These are phyloP conservation scores for Dioscorea cayenensis DNA, from an alignment of 116 monocot species.

Conservation along the genomic window DNA sequence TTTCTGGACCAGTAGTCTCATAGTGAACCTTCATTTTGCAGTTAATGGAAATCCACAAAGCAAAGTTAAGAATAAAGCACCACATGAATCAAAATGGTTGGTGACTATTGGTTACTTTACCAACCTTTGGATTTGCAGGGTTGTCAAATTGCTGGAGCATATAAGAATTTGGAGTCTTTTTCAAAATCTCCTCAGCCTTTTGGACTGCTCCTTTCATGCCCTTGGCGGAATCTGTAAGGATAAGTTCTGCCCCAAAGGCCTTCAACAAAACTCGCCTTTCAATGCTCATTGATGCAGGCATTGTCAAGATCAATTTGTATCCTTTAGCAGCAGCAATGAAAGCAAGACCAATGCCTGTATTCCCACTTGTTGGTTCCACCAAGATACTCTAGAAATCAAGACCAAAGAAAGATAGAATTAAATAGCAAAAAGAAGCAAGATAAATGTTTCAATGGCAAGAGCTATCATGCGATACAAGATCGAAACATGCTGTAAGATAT, in stretches of 20 bases:
- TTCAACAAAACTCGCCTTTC: slow-evolving; percentile 72
- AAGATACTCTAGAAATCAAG: slow-evolving; percentile 39
- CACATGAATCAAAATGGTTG: too few species aligned
- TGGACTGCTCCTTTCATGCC: slow-evolving; percentile 81
- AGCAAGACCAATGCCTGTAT: slow-evolving; percentile 78
- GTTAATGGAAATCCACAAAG: slow-evolving; percentile 3
- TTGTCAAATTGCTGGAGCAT: slow-evolving; percentile 89
- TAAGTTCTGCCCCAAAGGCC: slow-evolving; percentile 84
- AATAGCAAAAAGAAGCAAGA: neutral
- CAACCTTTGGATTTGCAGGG: slow-evolving; percentile 73
- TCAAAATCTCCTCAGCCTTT: slow-evolving; percentile 65
- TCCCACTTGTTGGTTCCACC: slow-evolving; percentile 82
- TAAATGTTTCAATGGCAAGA: neutral
- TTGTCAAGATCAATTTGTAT: slow-evolving; percentile 68
- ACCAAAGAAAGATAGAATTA: neutral
- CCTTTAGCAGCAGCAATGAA: slow-evolving; percentile 83
- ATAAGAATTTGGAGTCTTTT: slow-evolving; percentile 57
- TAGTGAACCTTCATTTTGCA: slow-evolving; percentile 55
- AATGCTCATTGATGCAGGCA: slow-evolving; percentile 80
- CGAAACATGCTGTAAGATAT: too few species aligned
- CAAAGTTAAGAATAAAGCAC: neutral
- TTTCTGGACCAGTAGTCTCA: slow-evolving; percentile 94
- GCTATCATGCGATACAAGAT: too few species aligned
- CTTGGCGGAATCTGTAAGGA: slow-evolving; percentile 67
- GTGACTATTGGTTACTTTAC: neutral